Evolutionary conservation across 1,284 basidiomycete species (phyloP).

Genomic region (Xerocomus nothofagi): DNA sequence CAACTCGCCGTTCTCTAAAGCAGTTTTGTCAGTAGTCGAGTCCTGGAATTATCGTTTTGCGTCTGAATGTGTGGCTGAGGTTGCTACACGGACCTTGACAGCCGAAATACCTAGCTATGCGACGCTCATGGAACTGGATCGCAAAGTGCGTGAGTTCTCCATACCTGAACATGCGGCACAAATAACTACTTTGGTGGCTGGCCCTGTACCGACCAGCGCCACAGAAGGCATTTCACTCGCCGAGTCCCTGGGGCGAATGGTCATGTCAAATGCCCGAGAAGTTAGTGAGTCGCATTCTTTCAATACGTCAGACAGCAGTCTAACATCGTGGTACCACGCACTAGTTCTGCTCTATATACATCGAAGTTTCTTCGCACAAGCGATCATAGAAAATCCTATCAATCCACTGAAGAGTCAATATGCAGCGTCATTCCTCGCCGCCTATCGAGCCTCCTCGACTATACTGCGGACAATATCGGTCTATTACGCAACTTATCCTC

Average conservation of each 20-base stretch:
- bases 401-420: conserved; percentile 61
- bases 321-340: conserved; percentile 4
- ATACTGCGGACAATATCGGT: conserved; percentile 55
- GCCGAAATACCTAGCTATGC: conserved; percentile 63
- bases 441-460: conserved; percentile 57
- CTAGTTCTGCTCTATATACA: conserved; percentile 69
- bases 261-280: conserved; percentile 54
- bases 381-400: conserved; percentile 59
- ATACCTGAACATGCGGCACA: conserved; percentile 48
- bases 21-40: conserved; percentile 43
- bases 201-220: conserved; percentile 12
- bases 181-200: conserved; percentile 24
- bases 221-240: conserved; percentile 28
- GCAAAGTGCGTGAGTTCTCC: conserved; percentile 65
- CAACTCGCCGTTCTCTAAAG: background rate
- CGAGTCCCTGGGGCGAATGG: conserved; percentile 49
- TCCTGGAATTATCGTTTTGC: conserved; percentile 65
- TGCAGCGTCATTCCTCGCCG: conserved; percentile 64
- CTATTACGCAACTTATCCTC: conserved; percentile 54
- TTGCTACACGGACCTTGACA: conserved; percentile 61
- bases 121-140: conserved; percentile 71
- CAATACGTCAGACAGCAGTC: background rate
- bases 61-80: conserved; percentile 62
- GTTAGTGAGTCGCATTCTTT: conserved; percentile 43
- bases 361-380: conserved; percentile 67